Evolutionary conservation across 495 filamentous ascomycete genomes (phyloP), one percentile per base, ranked within the genome.

Genomic region (Choiromyces venosus): DNA sequence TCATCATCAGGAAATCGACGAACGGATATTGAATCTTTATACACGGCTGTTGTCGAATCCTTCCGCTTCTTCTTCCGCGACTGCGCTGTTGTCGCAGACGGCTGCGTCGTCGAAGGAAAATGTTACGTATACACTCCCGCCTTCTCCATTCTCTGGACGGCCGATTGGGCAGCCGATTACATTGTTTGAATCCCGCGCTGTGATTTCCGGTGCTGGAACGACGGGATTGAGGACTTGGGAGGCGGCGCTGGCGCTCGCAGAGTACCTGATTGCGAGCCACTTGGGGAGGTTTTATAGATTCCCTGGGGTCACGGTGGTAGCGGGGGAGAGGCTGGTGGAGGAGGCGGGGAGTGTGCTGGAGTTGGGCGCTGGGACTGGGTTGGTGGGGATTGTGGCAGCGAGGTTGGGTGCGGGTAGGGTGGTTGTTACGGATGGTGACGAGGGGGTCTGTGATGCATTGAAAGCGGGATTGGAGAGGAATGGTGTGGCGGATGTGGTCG

Each of bases 171-270:
- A 37, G 21, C 70, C 82, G 7, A 83, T 91, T 72, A 90, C 85
- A 14, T 79, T 92, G 0, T 83, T 91, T 5, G 94, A 98, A 83
- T 89, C 91, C 16, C 88, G 90, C 5, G 86, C 86, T 37, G 81
- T 97, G 1, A 88, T 98, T 61, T 89, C 92, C 12, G 88, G 88
- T 0, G 83, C 86, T 8, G 92, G 92, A 5, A 96, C 92, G 3
- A 97, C 94, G 0, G 94, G 94, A 0, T 85, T 93, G 37, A 88
- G 94, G 16, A 98, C 94, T 7, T 98, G 94, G 94, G 94, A 97
- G 83, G 94, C 94, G 5, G 89, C 93, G 0, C 83, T 98, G n/a
- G 91, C 93, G 80, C 86, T 97, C 0, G 92, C 89, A 0, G 87
- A 91, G 33, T 96, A 89, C 75, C 88, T 95, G 40, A 83, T 87